Base-by-base conservation (phyloP, 78 protist species). In the Anaeramoeba flamelloides region DNA sequence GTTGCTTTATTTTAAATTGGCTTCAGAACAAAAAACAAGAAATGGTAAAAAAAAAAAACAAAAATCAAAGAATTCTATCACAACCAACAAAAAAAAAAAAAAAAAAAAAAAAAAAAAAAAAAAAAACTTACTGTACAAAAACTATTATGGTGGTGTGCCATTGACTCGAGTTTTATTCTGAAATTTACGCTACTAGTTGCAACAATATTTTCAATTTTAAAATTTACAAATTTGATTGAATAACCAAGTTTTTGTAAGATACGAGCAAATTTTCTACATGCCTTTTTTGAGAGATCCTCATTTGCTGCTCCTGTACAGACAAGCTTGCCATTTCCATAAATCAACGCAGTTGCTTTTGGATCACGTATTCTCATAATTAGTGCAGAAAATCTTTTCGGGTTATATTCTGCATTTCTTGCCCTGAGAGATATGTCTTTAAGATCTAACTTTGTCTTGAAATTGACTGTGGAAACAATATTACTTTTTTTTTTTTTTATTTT, bases 381-480 rank as follows among this genome's bases (percentile, higher is more conserved):
- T 0, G 99, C 97, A 0, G 96, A 79, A 74, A 95, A 94, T 26
- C 97, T 90, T 89, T 93, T 94, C 41, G 99, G 99, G 76, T 93
- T 93, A 85, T 94, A 96, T 85, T 96, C 99, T 8, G 99, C 96
- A 74, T 96, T 96, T 26, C 95, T 81, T 4, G 97, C 97, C 1
- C 85, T 75, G 3, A 88, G 1, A 1, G 97, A 93, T 38, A 96
- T 94, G 22, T 53, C 41, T 81, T 92, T 92, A 79, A 93, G 83
- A 31, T 96, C 93, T 39, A 96, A 83, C 26, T 32, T n/a, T 53
- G 69, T 53, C 17, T 17, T 17, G 8, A 53, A 53, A 53, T 17
- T 53, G 8, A 53, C 69, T 26, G 69, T 53, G 8, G 69, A 53
- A 53, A 53, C 69, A 53, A 53, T 17, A 53, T 53, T 53, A 26